Percentiles rank a stretch among this genome's conserved stretches.
phyloP scores from a whole-genome alignment of 2,329 filamentous ascomycete genomes.

The Fusarium compactum region DNA sequence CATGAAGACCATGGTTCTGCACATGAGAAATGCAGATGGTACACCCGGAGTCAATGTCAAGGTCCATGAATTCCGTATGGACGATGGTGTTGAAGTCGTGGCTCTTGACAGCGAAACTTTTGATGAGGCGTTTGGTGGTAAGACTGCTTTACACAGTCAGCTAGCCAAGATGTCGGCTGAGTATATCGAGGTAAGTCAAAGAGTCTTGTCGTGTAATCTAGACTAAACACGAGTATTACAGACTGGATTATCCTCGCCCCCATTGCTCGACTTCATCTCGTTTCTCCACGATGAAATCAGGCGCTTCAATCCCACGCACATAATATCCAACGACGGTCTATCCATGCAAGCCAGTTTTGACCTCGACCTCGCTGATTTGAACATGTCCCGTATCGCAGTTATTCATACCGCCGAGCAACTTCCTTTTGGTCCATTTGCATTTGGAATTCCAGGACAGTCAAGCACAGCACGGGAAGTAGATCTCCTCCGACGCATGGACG shows the following conservation, averaged over 20 bases:
- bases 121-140: not conserved
- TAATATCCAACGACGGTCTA: slow-evolving; percentile 1
- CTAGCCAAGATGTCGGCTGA: not conserved
- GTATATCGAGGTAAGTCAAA: not conserved
- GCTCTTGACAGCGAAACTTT: not conserved
- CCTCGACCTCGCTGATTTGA: not conserved
- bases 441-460: not conserved
- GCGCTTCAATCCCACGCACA: not conserved
- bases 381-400: not conserved
- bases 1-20: fast-evolving
- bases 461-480: not conserved
- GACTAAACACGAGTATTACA: too few species aligned
- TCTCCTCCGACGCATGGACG: not conserved
- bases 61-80: not conserved
- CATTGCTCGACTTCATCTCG: not conserved
- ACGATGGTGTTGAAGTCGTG: not conserved
- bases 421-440: not conserved
- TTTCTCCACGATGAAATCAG: not conserved
- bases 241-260: not conserved
- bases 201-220: fast-evolving
- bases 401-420: slow-evolving; percentile 7
- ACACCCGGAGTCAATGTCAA: not conserved
- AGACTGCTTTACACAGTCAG: fast-evolving
- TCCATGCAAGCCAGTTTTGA: not conserved
- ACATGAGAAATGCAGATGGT: not conserved